Evolutionary conservation across 129 eudicot species (phyloP).

Genomic region (Dittrichia graveolens): DNA sequence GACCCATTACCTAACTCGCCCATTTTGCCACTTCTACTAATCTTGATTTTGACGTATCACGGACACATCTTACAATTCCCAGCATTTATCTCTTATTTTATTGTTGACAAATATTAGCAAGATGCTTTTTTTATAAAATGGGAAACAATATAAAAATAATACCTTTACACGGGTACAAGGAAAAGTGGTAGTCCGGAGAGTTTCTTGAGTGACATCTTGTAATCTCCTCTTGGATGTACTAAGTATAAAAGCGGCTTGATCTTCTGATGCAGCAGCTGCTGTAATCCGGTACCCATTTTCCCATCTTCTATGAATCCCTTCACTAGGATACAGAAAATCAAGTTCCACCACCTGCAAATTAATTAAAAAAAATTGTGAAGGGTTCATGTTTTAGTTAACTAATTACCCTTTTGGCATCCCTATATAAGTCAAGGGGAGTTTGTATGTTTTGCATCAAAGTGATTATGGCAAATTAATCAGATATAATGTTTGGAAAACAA

Average conservation of each 20-base stretch:
- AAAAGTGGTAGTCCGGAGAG: slow-evolving; percentile 71
- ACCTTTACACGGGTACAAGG: slow-evolving; percentile 84
- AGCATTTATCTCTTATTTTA: too few species aligned
- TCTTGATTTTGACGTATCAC: too few species aligned
- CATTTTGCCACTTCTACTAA: too few species aligned
- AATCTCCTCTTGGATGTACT: slow-evolving; percentile 57
- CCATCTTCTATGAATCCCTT: slow-evolving; percentile 81
- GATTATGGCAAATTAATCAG: neutral
- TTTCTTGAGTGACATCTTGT: slow-evolving; percentile 76
- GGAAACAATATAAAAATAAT: neutral
- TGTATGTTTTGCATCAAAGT: neutral
- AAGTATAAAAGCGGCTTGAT: slow-evolving; percentile 73
- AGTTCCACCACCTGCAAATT: slow-evolving; percentile 63
- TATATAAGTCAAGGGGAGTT: neutral
- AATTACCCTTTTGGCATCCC: neutral
- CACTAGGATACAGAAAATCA: slow-evolving; percentile 83
- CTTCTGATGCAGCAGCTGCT: slow-evolving; percentile 69
- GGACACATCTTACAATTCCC: too few species aligned
- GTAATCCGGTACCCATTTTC: slow-evolving; percentile 75
- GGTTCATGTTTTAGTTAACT: neutral
- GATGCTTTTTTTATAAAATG: too few species aligned
- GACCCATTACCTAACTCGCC: too few species aligned
- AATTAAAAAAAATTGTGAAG: neutral
- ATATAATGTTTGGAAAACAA: too few species aligned
- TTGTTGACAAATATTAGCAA: too few species aligned